Base-by-base conservation (phyloP, 495 filamentous ascomycete species). In the Aspergillus avenaceus region DNA sequence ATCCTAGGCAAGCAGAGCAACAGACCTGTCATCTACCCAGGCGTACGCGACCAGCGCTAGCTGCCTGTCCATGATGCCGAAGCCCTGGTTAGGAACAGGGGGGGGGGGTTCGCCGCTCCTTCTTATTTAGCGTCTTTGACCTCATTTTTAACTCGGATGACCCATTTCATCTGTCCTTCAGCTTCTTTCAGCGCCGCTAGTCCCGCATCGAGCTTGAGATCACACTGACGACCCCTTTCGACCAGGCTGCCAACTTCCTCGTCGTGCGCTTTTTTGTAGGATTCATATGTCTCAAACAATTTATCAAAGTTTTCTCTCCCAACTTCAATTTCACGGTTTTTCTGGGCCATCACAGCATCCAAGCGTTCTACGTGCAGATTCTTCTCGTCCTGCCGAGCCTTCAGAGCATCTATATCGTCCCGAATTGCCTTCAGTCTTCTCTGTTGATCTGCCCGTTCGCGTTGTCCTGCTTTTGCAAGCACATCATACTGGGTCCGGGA, bases 91-190 rank as follows among this genome's bases (percentile, higher is more conserved):
- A 14, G n/a, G 31, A 23, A 3, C 31, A 26, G 29, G 14, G 36
- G 8, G 14, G 36, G 8, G 19, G 21, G 8, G 5, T 47, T 7
- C 14, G 19, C 6, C 22, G 16, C 4, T 8, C 11, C 22, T 8
- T 25, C 26, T 29, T 61, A 81, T 52, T 79, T 62, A 23, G 78
- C 71, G 44, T 71, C 74, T 32, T 74, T 68, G 37, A 83, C 51
- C 29, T 60, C 72, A 36, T 74, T 63, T 65, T 84, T 81, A 40
- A 90, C 72, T 32, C 75, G 84, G 16, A 90, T 71, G 28, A 78
- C 80, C 84, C 86, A 88, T 55, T 68, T 81, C 72, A 90, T 75
- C 60, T 87, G 75, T 8, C 76, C 78, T 51, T 89, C 69, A 11
- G 82, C 81, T 59, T 79, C 77, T 53, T 78, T 77, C 45, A 85